phyloP scores from a whole-genome alignment of 177 flowering plant species.

The Telopea speciosissima region DNA sequence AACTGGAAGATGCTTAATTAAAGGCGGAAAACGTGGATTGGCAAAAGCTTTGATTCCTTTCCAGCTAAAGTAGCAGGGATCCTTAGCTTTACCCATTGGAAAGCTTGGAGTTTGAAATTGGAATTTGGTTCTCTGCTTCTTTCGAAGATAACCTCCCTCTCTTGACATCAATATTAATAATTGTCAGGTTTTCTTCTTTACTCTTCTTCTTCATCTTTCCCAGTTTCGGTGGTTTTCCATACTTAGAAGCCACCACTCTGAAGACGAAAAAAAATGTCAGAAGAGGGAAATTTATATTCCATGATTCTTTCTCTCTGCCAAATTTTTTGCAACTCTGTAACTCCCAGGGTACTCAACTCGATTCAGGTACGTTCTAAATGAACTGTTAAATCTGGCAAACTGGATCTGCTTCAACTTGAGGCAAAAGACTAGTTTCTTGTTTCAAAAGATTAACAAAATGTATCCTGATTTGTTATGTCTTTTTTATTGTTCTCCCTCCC shows the following conservation, averaged over 20 bases:
- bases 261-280: not conserved
- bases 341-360: no score
- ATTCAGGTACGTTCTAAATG: not conserved
- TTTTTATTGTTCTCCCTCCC: no score
- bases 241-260: no score
- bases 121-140: constrained; percentile 9
- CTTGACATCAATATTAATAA: not conserved
- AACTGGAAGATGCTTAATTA: not conserved
- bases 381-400: not conserved
- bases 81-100: constrained; percentile 15
- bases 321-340: not conserved
- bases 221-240: not conserved
- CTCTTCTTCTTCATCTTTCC: no score
- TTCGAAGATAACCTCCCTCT: constrained; percentile 2
- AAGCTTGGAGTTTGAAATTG: constrained; percentile 14
- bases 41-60: not conserved
- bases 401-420: not conserved
- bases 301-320: not conserved
- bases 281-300: not conserved
- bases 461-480: no score
- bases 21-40: not conserved
- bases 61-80: not conserved
- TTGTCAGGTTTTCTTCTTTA: constrained; percentile 13
- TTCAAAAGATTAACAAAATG: not conserved
- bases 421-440: not conserved